Percentiles rank a stretch among this genome's conserved stretches.
Conservation (phyloP, 805 yeast species). For the Barnettozyma sucrosica region DNA sequence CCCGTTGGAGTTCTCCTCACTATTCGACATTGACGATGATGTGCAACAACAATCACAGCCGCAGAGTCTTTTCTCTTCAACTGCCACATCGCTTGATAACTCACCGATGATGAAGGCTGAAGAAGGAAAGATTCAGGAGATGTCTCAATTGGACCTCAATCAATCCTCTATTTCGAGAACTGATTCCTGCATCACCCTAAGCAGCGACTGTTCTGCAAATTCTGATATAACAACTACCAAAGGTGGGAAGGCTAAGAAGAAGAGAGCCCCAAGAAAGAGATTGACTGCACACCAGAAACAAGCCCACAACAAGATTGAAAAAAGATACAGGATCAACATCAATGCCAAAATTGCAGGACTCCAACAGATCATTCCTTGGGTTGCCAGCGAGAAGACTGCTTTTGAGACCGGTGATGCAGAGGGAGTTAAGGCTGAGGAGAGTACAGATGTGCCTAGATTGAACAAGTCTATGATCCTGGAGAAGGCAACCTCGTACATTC, state of each 20-base stretch:
- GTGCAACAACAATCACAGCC: conserved; percentile 10
- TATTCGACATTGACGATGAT: conserved; percentile 19
- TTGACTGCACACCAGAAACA: conserved; percentile 55
- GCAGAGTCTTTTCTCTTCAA: conserved; percentile 21
- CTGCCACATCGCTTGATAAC: conserved; percentile 24
- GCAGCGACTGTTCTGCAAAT: conserved; percentile 1
- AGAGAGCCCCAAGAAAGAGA: conserved; percentile 49
- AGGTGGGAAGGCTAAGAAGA: conserved; percentile 30
- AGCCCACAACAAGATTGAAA: conserved; percentile 70
- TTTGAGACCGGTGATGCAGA: conserved; percentile 39
- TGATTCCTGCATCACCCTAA: conserved; percentile 13
- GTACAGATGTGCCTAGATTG: conserved; percentile 33
- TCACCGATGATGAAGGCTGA: conserved; percentile 28
- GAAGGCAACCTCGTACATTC: conserved; percentile 58
- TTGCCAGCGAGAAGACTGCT: conserved; percentile 55
- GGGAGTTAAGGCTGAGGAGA: conserved; percentile 10
- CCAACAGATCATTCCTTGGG: conserved; percentile 64
- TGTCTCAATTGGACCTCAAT: conserved; percentile 12
- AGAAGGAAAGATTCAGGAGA: conserved; percentile 8
- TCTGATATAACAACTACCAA: conserved; percentile 6
- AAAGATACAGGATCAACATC: conserved; percentile 64
- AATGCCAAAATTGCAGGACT: conserved; percentile 65
- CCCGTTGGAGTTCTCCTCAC: conserved; percentile 25
- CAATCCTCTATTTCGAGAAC: conserved; percentile 8
- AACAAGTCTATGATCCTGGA: conserved; percentile 67